A percentile compares a stretch with the other conserved stretches of the same genome.
Conservation (phyloP, 805 yeast species). For the Candida vaughaniae region DNA sequence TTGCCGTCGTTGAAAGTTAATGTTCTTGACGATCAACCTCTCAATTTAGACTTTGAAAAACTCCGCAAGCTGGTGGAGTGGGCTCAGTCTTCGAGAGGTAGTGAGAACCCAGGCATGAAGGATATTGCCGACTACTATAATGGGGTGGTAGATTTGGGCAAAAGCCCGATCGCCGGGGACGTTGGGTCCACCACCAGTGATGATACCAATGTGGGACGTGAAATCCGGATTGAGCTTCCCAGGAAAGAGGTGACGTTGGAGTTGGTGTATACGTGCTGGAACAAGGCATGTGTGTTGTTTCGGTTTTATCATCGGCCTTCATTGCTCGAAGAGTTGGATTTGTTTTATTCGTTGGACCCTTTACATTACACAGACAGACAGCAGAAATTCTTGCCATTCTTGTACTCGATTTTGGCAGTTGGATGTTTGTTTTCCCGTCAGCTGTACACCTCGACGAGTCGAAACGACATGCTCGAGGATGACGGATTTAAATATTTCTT, state of each 20-base stretch:
- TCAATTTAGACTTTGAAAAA: conserved; percentile 32
- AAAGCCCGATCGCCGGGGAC: conserved; percentile 3
- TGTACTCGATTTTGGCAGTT: conserved; percentile 85
- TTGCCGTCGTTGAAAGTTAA: conserved; percentile 37
- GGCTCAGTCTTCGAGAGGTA: conserved; percentile 1
- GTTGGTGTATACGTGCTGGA: conserved; percentile 76
- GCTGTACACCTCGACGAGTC: conserved; percentile 8
- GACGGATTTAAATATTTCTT: conserved; percentile 80
- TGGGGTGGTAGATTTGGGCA: conserved; percentile 20
- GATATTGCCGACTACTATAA: conserved; percentile 30
- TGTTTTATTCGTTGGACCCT: conserved; percentile 75
- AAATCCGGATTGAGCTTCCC: conserved; percentile 69
- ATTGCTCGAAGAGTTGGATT: conserved; percentile 68
- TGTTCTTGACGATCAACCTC: conserved; percentile 29
- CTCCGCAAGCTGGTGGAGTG: conserved; percentile 24
- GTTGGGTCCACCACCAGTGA: conserved; percentile 18
- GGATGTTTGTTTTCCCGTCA: conserved; percentile 73
- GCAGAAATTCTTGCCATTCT: conserved; percentile 71
- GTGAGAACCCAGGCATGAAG: conserved; percentile 16
- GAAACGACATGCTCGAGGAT: conserved; percentile 47
- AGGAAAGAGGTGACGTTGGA: conserved; percentile 70
- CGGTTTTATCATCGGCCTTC: conserved; percentile 86
- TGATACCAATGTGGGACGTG: conserved; percentile 32
- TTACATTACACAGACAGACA: conserved; percentile 69
- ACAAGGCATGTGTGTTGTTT: conserved; percentile 79